phyloP scores from a whole-genome alignment of 1,284 basidiomycete genomes.

The Taiwanofungus camphoratus region DNA sequence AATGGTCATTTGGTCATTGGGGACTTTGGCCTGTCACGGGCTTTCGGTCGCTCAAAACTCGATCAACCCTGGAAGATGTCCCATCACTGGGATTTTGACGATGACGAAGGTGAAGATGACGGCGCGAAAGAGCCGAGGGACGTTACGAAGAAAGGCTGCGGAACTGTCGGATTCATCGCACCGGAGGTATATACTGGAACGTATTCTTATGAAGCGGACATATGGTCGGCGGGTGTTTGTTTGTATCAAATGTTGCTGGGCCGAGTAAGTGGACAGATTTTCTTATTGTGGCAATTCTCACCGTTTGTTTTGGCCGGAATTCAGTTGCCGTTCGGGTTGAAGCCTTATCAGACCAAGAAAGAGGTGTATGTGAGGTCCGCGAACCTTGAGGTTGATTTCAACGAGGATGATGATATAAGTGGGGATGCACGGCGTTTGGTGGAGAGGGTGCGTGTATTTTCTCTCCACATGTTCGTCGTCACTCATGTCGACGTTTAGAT shows the following conservation, averaged over 20 bases:
- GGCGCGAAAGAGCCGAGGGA: background rate
- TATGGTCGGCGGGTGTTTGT: background rate
- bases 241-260: background rate
- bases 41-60: background rate
- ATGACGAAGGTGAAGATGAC: background rate
- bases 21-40: slow-evolving; percentile 36
- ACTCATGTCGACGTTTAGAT: background rate
- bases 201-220: background rate
- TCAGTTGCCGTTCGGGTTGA: background rate
- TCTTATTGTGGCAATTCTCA: background rate
- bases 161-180: background rate
- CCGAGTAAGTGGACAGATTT: background rate
- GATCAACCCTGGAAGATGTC: background rate
- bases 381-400: background rate
- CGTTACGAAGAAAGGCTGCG: background rate
- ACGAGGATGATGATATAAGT: background rate
- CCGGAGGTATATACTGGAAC: background rate
- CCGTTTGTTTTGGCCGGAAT: background rate
- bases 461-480: background rate
- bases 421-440: background rate
- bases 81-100: background rate
- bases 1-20: slow-evolving; percentile 17
- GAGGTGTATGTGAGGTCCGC: background rate
- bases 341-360: background rate
- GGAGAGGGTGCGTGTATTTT: background rate